Percentiles rank a stretch among this genome's conserved stretches.
Evolutionary conservation across 345 rosid species (phyloP).

Genomic region (Citrus sinensis): DNA sequence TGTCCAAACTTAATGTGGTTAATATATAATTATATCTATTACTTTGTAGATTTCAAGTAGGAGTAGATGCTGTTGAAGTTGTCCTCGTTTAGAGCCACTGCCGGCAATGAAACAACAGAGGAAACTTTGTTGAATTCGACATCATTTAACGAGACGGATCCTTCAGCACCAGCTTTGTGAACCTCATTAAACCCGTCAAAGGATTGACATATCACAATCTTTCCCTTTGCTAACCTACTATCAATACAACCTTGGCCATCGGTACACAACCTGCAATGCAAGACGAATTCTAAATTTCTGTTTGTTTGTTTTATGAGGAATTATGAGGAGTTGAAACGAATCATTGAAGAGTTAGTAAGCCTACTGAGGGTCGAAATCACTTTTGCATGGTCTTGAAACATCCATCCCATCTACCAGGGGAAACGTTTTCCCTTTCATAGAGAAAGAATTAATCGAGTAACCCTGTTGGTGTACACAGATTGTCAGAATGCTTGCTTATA

Average conservation of each 20-base stretch:
- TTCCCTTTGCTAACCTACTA: slow-evolving; percentile 29
- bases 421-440: slow-evolving; percentile 12
- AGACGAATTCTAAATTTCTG: background rate
- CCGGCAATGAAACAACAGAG: slow-evolving; percentile 24
- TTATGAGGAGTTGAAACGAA: background rate
- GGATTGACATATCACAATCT: slow-evolving; percentile 29
- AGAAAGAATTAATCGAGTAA: slow-evolving; percentile 27
- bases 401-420: slow-evolving; percentile 32
- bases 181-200: background rate
- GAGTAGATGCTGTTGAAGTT: slow-evolving; percentile 14
- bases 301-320: too few species aligned
- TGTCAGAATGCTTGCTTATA: background rate
- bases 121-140: background rate
- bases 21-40: too few species aligned
- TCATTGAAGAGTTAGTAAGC: background rate
- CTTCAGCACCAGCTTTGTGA: slow-evolving; percentile 22
- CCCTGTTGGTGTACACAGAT: slow-evolving; percentile 24
- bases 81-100: background rate
- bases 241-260: slow-evolving; percentile 17
- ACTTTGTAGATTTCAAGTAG: slow-evolving; percentile 31
- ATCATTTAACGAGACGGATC: slow-evolving; percentile 17
- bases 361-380: slow-evolving; percentile 7
- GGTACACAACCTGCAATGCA: slow-evolving; percentile 26
- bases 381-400: background rate
- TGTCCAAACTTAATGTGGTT: too few species aligned